A percentile compares a stretch with the other conserved stretches of the same genome.
phyloP scores from a whole-genome alignment of 1,284 basidiomycete genomes.

The Ceratobasidium sp. region DNA sequence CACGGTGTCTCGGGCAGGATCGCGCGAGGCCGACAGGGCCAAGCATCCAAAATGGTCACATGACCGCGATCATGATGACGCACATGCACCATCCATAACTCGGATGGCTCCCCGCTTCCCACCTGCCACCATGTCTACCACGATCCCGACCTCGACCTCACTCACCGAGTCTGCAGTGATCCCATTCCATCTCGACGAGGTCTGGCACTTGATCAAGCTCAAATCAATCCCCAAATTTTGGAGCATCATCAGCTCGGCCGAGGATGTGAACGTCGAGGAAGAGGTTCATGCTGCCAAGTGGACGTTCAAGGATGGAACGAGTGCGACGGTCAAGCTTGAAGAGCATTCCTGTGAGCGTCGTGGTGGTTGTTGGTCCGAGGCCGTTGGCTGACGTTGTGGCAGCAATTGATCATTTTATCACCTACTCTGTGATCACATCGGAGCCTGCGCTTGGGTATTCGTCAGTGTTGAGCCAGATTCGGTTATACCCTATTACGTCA shows the following conservation, averaged over 20 bases:
- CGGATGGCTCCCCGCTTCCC: neutral
- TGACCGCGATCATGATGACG: slow-evolving; percentile 40
- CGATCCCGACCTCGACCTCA: slow-evolving; percentile 32
- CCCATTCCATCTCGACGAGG: slow-evolving; percentile 33
- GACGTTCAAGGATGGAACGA: slow-evolving; percentile 36
- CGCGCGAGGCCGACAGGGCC: neutral
- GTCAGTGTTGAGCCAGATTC: slow-evolving; percentile 37
- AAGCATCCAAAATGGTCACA: slow-evolving; percentile 2
- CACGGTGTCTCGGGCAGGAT: neutral
- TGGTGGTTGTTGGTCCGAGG: neutral
- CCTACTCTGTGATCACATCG: slow-evolving; percentile 36
- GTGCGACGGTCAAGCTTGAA: slow-evolving; percentile 22
- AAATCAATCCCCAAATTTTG: slow-evolving; percentile 40
- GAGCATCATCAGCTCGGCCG: slow-evolving; percentile 26
- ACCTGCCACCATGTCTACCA: slow-evolving; percentile 17
- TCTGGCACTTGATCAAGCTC: slow-evolving; percentile 36
- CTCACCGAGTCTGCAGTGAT: slow-evolving; percentile 37
- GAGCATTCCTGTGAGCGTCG: slow-evolving; percentile 28
- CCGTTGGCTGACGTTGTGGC: neutral
- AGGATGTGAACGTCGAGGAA: slow-evolving; percentile 36
- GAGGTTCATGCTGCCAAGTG: slow-evolving; percentile 30
- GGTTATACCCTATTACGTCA: slow-evolving; percentile 33
- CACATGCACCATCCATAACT: neutral
- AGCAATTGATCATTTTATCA: slow-evolving; percentile 40
- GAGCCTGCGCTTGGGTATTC: slow-evolving; percentile 28